A percentile compares a stretch with the other conserved stretches of the same genome.
Evolutionary conservation across 495 filamentous ascomycete species (phyloP).

Genomic region (Astrocystis sublimbata): DNA sequence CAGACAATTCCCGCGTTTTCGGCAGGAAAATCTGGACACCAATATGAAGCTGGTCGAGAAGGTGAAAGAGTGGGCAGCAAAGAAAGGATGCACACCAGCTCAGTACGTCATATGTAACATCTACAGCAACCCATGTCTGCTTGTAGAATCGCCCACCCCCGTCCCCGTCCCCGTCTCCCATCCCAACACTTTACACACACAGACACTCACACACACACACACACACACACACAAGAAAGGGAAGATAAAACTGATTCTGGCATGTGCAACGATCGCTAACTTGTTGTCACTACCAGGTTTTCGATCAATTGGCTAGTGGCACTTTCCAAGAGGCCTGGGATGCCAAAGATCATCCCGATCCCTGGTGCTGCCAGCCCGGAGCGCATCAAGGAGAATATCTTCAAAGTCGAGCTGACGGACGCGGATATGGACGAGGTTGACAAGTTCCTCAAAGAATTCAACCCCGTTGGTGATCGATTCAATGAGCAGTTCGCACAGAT

Average conservation of each 20-base stretch:
- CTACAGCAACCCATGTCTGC: too few relatives aligned
- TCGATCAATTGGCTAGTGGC: slow-evolving; percentile 65
- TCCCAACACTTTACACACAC: background rate
- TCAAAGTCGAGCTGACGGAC: slow-evolving; percentile 28
- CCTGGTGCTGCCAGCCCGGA: slow-evolving; percentile 56
- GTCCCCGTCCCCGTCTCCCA: too few relatives aligned
- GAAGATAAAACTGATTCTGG: too few relatives aligned
- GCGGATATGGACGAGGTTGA: slow-evolving; percentile 41
- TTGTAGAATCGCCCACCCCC: too few relatives aligned
- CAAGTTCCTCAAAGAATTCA: slow-evolving; percentile 30
- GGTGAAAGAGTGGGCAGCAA: slow-evolving; percentile 59
- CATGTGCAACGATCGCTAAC: slow-evolving; percentile 36
- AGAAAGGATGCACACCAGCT: slow-evolving; percentile 62
- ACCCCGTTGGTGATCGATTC: slow-evolving; percentile 30
- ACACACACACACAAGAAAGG: too few relatives aligned
- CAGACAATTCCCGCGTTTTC: slow-evolving; percentile 57
- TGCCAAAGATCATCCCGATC: slow-evolving; percentile 69
- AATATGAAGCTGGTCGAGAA: slow-evolving; percentile 66
- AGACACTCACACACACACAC: too few relatives aligned
- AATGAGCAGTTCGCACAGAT: background rate
- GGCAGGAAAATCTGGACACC: slow-evolving; percentile 59
- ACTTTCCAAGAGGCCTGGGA: slow-evolving; percentile 54
- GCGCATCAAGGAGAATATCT: slow-evolving; percentile 42
- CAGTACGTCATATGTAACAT: slow-evolving; percentile 46
- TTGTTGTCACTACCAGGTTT: slow-evolving; percentile 28